phyloP scores from a whole-genome alignment of 2,329 filamentous ascomycete species.

The Talaromyces sp. region DNA sequence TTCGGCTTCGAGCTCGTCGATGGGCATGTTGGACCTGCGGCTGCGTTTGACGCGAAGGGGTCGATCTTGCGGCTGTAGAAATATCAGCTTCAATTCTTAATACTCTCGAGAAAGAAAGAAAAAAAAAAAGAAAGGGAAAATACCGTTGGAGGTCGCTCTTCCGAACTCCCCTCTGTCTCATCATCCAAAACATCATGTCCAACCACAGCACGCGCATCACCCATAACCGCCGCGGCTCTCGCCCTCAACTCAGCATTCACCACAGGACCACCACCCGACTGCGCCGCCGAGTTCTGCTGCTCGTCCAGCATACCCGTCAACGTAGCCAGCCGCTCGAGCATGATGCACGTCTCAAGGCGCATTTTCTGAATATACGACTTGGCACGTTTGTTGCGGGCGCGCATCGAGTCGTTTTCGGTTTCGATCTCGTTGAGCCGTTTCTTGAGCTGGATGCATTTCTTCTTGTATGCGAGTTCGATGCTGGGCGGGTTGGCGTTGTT shows the following conservation, averaged over 20 bases:
- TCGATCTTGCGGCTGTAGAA: slow-evolving; percentile 40
- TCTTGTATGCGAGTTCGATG: slow-evolving; percentile 90
- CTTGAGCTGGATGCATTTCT: slow-evolving; percentile 93
- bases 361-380: slow-evolving; percentile 86
- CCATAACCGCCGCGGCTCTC: slow-evolving; percentile 8
- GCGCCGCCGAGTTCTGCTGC: slow-evolving; percentile 19
- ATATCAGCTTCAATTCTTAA: not conserved
- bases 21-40: slow-evolving; percentile 30
- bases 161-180: slow-evolving; percentile 40
- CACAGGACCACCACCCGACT: slow-evolving; percentile 8
- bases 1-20: slow-evolving; percentile 17
- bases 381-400: slow-evolving; percentile 71
- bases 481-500: slow-evolving; percentile 64
- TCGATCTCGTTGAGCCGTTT: slow-evolving; percentile 88
- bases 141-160: slow-evolving; percentile 40
- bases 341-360: slow-evolving; percentile 56
- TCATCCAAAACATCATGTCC: slow-evolving; percentile 29
- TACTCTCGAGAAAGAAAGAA: not conserved
- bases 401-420: slow-evolving; percentile 78
- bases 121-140: slow-evolving; percentile 4
- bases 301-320: slow-evolving; percentile 40
- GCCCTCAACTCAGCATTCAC: slow-evolving; percentile 12
- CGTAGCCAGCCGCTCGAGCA: slow-evolving; percentile 36
- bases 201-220: not conserved
- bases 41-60: slow-evolving; percentile 41